These are phyloP conservation scores for Geotrichum aggregatum DNA, from an alignment of 1,139 yeast genomes.

Conservation along the genomic window DNA sequence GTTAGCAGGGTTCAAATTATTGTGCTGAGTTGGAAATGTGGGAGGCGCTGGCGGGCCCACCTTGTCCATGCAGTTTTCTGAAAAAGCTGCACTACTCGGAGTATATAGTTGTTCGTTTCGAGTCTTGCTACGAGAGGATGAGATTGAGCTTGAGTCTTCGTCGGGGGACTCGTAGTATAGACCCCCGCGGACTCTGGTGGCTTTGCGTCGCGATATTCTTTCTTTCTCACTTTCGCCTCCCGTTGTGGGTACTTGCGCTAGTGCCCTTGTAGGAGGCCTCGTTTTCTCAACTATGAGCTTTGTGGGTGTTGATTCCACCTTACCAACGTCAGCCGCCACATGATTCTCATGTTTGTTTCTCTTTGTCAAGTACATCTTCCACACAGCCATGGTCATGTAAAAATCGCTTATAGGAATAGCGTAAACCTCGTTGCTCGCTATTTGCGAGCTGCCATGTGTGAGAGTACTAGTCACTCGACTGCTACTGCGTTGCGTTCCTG, in stretches of 20 bases:
- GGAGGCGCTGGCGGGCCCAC: too few species aligned
- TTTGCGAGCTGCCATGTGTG: conserved; percentile 1
- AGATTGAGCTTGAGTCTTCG: background rate
- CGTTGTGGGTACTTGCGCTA: background rate
- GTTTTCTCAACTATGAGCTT: too few species aligned
- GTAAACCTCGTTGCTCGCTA: background rate
- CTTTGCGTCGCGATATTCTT: conserved; percentile 4
- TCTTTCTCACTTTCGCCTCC: background rate
- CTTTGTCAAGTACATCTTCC: conserved; percentile 24
- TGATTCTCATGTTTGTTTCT: background rate
- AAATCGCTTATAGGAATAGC: conserved; percentile 23
- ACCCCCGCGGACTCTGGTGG: conserved; percentile 3
- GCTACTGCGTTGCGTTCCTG: conserved; percentile 3
- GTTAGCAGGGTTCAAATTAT: background rate
- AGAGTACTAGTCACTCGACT: background rate
- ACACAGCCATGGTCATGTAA: conserved; percentile 25
- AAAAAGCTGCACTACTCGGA: too few species aligned
- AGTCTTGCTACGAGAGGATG: too few species aligned
- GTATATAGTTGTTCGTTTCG: too few species aligned
- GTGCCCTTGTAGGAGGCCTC: background rate
- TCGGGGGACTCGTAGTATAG: conserved; percentile 15
- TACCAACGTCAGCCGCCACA: background rate
- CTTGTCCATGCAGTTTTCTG: too few species aligned
- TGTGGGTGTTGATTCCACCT: background rate
- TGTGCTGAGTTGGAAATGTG: background rate